A percentile compares a stretch with the other conserved stretches of the same genome.
Evolutionary conservation across 192 early-diverging fungal genomes (phyloP).

Genomic region (Chytriomyces sp.): DNA sequence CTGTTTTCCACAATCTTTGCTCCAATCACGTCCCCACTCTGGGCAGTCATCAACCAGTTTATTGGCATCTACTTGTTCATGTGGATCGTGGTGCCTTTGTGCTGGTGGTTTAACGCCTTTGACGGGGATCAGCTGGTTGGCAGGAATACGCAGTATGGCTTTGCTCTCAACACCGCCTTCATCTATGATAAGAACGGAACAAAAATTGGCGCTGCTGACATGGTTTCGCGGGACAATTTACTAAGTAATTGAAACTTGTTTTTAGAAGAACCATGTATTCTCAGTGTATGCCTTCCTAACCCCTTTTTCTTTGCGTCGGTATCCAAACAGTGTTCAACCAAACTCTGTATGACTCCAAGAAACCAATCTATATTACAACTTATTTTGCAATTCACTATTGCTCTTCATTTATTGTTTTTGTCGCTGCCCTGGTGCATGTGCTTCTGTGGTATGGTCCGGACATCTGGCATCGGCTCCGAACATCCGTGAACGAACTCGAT

Average conservation of each 20-base stretch:
- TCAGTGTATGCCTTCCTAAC: neutral
- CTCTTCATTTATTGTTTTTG: slow-evolving; percentile 52
- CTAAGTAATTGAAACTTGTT: no score
- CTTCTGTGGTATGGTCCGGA: slow-evolving; percentile 59
- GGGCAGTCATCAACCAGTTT: slow-evolving; percentile 20
- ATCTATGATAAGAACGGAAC: slow-evolving; percentile 18
- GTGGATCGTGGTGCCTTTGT: slow-evolving; percentile 34
- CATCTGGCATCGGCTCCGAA: slow-evolving; percentile 3
- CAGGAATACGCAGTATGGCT: neutral
- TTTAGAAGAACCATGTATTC: no score
- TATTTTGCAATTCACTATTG: slow-evolving; percentile 40
- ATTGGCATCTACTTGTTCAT: slow-evolving; percentile 22
- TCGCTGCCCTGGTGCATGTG: slow-evolving; percentile 61
- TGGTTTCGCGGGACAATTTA: no score
- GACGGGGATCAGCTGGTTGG: slow-evolving; percentile 15
- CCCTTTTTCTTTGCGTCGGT: slow-evolving; percentile 35
- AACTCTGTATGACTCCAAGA: slow-evolving; percentile 11
- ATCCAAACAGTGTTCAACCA: slow-evolving; percentile 18
- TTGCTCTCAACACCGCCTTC: slow-evolving; percentile 18
- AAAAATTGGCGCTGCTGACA: neutral
- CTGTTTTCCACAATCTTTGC: neutral
- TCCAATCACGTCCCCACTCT: neutral
- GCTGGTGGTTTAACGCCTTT: slow-evolving; percentile 34
- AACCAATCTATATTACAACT: slow-evolving; percentile 29
- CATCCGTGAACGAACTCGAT: slow-evolving; percentile 1